phyloP scores from a whole-genome alignment of 2,329 filamentous ascomycete species.

The Aureobasidium sp. region DNA sequence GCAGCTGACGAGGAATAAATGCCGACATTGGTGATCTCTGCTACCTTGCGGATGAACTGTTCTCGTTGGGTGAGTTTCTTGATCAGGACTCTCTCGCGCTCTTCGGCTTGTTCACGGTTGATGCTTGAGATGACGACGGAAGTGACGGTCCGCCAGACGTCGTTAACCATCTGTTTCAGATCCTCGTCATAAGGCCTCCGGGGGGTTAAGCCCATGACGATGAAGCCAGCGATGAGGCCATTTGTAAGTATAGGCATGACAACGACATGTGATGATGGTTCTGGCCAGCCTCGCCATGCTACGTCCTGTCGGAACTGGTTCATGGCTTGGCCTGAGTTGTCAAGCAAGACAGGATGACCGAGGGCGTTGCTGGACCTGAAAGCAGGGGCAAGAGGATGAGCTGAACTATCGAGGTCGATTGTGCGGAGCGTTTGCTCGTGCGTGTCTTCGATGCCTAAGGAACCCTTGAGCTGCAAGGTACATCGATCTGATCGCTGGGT shows the following conservation, averaged over 20 bases:
- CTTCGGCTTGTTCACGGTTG: not conserved
- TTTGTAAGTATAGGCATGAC: not conserved
- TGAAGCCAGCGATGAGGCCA: not conserved
- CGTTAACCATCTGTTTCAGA: not conserved
- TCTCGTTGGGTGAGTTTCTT: not conserved
- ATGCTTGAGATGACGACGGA: not conserved
- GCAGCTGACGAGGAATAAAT: not conserved
- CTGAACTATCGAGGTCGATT: not conserved
- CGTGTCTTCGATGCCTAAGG: not conserved
- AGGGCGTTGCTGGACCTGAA: not conserved
- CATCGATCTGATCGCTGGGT: not conserved
- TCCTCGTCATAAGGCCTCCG: constrained; percentile 4
- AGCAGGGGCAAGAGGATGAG: not conserved
- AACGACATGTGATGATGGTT: not conserved
- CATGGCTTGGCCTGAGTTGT: not conserved
- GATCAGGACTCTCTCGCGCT: not conserved
- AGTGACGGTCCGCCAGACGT: not conserved
- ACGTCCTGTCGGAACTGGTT: not conserved
- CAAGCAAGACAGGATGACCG: not conserved
- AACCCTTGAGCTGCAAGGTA: not conserved
- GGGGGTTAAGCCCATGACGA: not conserved
- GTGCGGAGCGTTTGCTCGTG: not conserved
- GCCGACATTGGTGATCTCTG: not conserved
- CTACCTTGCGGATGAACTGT: not conserved
- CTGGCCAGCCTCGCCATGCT: not conserved